phyloP scores from a whole-genome alignment of 208 protist genomes.

The Wallacemonas sp. region DNA sequence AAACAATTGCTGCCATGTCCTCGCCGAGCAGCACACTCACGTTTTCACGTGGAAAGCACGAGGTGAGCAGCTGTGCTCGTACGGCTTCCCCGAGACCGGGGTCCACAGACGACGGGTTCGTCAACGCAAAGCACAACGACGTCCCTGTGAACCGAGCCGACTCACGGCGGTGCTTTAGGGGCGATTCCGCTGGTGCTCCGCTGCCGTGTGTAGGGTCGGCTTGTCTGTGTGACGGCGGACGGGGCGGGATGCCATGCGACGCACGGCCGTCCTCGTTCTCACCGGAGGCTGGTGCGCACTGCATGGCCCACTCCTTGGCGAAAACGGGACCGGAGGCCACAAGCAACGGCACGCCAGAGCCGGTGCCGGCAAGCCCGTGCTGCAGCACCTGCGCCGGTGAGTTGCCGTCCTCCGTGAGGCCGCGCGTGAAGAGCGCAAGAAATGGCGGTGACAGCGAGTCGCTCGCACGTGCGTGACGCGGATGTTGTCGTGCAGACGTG shows the following conservation, averaged over 20 bases:
- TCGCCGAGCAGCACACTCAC: slow-evolving; percentile 40
- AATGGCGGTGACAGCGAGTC: slow-evolving; percentile 9
- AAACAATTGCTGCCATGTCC: slow-evolving; percentile 41
- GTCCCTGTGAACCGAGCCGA: slow-evolving; percentile 46
- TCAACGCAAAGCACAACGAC: slow-evolving; percentile 40
- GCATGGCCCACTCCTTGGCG: slow-evolving; percentile 60
- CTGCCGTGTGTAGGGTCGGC: too few species aligned
- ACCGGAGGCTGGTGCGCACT: slow-evolving; percentile 25
- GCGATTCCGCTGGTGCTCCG: neutral
- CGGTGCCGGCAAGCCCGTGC: slow-evolving; percentile 14
- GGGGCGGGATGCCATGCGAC: too few species aligned
- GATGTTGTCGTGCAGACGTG: too few species aligned
- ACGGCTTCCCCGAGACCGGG: neutral
- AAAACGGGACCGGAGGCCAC: slow-evolving; percentile 65
- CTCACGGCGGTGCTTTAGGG: neutral
- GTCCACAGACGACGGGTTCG: slow-evolving; percentile 5
- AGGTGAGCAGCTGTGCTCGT: slow-evolving; percentile 8
- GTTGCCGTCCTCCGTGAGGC: slow-evolving; percentile 42
- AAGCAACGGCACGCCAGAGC: slow-evolving; percentile 23
- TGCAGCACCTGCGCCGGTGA: slow-evolving; percentile 25
- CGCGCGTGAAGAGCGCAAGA: slow-evolving; percentile 46
- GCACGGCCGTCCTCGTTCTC: too few species aligned
- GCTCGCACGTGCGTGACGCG: too few species aligned
- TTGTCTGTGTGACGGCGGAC: too few species aligned
- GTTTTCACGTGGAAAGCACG: slow-evolving; percentile 59